phyloP scores from a whole-genome alignment of 2,329 filamentous ascomycete species.

The Fusarium dlaminii region DNA sequence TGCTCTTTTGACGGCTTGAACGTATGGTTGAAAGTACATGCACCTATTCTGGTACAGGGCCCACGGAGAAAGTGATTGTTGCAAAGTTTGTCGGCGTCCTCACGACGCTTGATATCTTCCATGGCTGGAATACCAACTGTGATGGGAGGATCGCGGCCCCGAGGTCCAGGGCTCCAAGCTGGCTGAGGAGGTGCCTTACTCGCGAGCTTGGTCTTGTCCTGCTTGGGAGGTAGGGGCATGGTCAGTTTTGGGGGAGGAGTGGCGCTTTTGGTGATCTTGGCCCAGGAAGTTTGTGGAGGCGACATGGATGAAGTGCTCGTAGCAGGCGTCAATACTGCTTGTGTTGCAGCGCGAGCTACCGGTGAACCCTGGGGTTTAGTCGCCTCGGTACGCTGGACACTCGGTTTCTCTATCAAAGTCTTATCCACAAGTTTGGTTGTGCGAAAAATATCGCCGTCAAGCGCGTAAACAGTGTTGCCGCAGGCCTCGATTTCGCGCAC shows the following conservation, averaged over 20 bases:
- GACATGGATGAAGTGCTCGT: slow-evolving; percentile 40
- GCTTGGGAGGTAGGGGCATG: slow-evolving; percentile 51
- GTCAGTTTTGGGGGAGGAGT: slow-evolving; percentile 53
- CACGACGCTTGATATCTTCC: slow-evolving; percentile 66
- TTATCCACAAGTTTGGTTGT: slow-evolving; percentile 60
- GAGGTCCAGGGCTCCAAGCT: slow-evolving; percentile 63
- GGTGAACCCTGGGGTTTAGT: slow-evolving; percentile 15
- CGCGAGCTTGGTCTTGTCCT: slow-evolving; percentile 34
- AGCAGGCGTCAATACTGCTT: slow-evolving; percentile 37
- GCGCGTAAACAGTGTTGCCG: slow-evolving; percentile 56
- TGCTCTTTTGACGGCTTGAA: slow-evolving; percentile 64
- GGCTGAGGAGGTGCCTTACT: slow-evolving; percentile 39
- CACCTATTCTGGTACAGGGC: slow-evolving; percentile 63
- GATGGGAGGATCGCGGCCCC: slow-evolving; percentile 65
- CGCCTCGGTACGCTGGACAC: not conserved
- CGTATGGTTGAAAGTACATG: slow-evolving; percentile 66
- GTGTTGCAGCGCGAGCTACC: slow-evolving; percentile 10
- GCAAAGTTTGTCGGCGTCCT: slow-evolving; percentile 65
- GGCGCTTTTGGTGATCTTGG: slow-evolving; percentile 53
- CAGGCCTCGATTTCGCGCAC: slow-evolving; percentile 60
- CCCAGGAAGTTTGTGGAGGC: slow-evolving; percentile 41
- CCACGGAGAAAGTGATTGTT: slow-evolving; percentile 70
- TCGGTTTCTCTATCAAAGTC: not conserved
- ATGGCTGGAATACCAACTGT: slow-evolving; percentile 57
- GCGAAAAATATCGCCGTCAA: slow-evolving; percentile 62